These are phyloP conservation scores for Clitoria ternatea DNA, from an alignment of 306 rosid genomes.

Conservation along the genomic window DNA sequence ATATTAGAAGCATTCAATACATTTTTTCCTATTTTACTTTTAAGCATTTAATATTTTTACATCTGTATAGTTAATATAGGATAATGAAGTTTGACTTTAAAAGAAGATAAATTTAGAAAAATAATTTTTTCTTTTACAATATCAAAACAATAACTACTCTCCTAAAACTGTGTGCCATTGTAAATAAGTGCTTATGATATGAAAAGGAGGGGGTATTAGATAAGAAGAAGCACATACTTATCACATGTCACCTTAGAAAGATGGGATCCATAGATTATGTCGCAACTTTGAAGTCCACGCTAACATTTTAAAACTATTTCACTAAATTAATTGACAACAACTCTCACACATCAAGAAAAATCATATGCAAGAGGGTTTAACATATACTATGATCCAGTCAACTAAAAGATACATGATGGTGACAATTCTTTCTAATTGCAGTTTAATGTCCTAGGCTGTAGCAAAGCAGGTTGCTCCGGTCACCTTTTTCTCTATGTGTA, in stretches of 20 bases:
- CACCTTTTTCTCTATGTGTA: not conserved
- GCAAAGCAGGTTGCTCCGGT: not conserved
- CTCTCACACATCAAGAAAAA: not conserved
- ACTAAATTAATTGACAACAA: not conserved
- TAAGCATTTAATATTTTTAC: no score
- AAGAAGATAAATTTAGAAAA: no score
- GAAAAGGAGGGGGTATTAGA: no score
- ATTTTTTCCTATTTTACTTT: no score
- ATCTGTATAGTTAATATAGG: no score
- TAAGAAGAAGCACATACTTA: not conserved
- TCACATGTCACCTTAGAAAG: not conserved
- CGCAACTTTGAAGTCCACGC: not conserved
- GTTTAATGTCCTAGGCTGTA: not conserved
- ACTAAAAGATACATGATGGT: not conserved
- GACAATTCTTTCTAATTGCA: not conserved
- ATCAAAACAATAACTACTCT: no score
- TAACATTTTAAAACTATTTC: slow-evolving; percentile 3
- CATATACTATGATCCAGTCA: not conserved
- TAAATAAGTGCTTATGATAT: no score
- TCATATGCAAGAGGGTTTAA: not conserved
- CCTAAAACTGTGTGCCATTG: no score
- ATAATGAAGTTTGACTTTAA: no score
- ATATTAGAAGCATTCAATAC: no score
- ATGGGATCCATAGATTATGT: not conserved
- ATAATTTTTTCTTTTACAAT: no score